A percentile compares a stretch with the other conserved stretches of the same genome.
Evolutionary conservation across 441 rosid genomes (phyloP).

Genomic region (Dalechampia spathulata): DNA sequence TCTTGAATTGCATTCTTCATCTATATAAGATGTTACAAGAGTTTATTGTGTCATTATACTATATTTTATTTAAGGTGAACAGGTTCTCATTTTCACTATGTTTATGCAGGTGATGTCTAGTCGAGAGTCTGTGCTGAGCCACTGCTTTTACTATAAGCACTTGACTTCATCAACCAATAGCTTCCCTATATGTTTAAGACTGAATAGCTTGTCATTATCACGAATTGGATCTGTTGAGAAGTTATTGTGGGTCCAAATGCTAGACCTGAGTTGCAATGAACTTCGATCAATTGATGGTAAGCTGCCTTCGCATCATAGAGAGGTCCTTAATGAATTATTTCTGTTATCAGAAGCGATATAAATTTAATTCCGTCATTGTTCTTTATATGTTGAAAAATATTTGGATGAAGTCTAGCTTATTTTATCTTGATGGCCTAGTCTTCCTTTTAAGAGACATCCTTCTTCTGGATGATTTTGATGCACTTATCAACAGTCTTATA

Average conservation of each 20-base stretch:
- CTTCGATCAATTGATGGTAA: conserved; percentile 81
- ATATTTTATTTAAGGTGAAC: neutral
- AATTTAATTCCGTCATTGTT: too few relatives aligned
- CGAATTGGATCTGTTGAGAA: conserved; percentile 52
- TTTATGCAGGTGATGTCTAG: conserved; percentile 63
- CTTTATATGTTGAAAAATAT: too few relatives aligned
- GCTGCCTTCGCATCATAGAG: conserved; percentile 11
- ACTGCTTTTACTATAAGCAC: conserved; percentile 36
- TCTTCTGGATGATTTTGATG: too few relatives aligned
- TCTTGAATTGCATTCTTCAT: neutral
- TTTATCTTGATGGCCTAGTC: neutral
- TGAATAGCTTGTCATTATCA: conserved; percentile 63
- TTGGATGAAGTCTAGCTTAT: too few relatives aligned
- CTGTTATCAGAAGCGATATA: too few relatives aligned
- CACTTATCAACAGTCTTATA: too few relatives aligned
- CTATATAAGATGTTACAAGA: neutral
- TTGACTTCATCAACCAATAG: conserved; percentile 17
- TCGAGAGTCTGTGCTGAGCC: conserved; percentile 38
- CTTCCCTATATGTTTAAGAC: conserved; percentile 42
- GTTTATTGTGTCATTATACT: neutral
- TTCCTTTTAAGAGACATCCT: neutral
- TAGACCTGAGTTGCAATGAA: conserved; percentile 83
- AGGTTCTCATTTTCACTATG: conserved; percentile 9
- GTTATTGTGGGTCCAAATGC: conserved; percentile 81
- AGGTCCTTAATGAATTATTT: neutral